phyloP scores from a whole-genome alignment of 2,329 filamentous ascomycete species.

The Cladosporium sp. region DNA sequence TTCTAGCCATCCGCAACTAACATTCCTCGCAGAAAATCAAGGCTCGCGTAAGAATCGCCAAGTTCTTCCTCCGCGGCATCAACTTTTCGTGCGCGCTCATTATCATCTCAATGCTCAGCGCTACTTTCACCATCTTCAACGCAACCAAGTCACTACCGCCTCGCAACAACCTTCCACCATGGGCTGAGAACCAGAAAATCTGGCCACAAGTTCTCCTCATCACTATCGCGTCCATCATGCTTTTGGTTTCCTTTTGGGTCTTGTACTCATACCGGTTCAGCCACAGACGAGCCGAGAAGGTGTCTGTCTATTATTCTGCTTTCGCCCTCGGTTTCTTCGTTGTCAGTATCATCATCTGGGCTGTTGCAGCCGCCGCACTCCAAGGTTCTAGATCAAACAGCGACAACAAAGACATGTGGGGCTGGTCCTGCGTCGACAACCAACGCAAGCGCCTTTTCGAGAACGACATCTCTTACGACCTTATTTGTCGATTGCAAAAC shows the following conservation, averaged over 20 bases:
- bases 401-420: conserved; percentile 87
- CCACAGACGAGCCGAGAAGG: conserved; percentile 83
- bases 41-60: conserved; percentile 82
- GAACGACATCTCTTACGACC: conserved; percentile 77
- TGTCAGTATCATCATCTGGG: conserved; percentile 89
- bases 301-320: conserved; percentile 89
- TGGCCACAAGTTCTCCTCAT: conserved; percentile 91
- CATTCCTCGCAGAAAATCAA: conserved; percentile 71
- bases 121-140: conserved; percentile 91
- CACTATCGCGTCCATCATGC: conserved; percentile 71
- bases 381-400: conserved; percentile 71
- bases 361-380: conserved; percentile 74
- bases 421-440: conserved; percentile 95
- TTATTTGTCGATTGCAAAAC: conserved; percentile 90
- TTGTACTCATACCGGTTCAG: conserved; percentile 84
- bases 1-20: conserved; percentile 29
- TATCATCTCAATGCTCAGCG: conserved; percentile 80
- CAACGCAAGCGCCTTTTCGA: conserved; percentile 67
- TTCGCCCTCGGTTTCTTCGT: conserved; percentile 93
- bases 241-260: conserved; percentile 71
- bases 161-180: conserved; percentile 77
- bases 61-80: conserved; percentile 89
- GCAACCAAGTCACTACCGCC: conserved; percentile 69
- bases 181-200: conserved; percentile 71
- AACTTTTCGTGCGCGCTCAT: conserved; percentile 97